Evolutionary conservation across 371 early-diverging fungal species (phyloP), one percentile per base, ranked within the genome.

Genomic region (Polyrhizophydium stewartii): DNA sequence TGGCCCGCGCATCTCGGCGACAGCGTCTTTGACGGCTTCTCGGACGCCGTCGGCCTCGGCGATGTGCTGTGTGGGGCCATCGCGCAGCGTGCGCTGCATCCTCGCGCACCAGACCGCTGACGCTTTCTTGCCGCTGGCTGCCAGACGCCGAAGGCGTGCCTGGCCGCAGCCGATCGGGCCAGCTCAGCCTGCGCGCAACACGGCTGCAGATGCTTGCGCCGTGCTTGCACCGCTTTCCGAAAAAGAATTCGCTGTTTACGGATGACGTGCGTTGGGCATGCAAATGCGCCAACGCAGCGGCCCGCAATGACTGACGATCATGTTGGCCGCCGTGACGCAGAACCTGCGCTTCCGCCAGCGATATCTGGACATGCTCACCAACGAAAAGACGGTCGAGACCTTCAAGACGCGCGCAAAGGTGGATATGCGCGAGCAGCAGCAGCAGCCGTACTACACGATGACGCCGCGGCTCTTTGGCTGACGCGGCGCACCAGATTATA

Each of bases 281-380:
- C 70, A 28, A 41, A 79, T 41, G 55, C 37, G 30, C 28, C 28
- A 67, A 46, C 17, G 10, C 33, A 38, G 16, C n/a, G 16, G n/a
- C n/a, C n/a, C n/a, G n/a, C n/a, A n/a, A n/a, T n/a, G n/a, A 10
- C 10, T 19, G 40, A 40, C 19, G 40, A 19, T 40, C 40, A 45
- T 19, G 10, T 19, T 45, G 5, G 45, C 45, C 45, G 13, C 35
- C 40, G 19, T 55, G 32, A 43, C 22, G 0, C 51, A 89, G 51
- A 93, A 96, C 55, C 83, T 86, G 56, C 83, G 93, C 40, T 92
- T 91, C 64, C 83, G 98, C 53, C 85, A 87, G 62, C 79, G 97
- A 60, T 86, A 94, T 68, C 65, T 97, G 41, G 97, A 97, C 80
- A 79, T 98, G 58, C 66, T 98, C 19, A 88, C 93, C 32, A 95